Base-by-base conservation (phyloP, 257 asterid species). In the Penstemon newberryi region DNA sequence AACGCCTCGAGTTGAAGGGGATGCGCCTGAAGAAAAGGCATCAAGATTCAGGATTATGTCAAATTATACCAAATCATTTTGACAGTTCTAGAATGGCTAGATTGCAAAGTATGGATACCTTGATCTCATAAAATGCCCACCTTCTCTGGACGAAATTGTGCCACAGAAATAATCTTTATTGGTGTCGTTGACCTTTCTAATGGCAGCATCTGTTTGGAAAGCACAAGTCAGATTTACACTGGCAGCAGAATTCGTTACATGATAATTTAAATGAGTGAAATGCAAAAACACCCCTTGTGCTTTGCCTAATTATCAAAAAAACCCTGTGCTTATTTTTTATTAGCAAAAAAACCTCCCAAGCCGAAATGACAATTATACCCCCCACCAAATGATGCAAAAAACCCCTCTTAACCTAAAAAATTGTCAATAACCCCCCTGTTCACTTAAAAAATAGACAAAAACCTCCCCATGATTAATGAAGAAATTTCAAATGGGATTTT, bases 101-200 rank as follows among this genome's bases (percentile, higher is more conserved):
- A 70, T 60, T 50, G 58, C 70, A 38, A 67, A 72, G 60, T 62
- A 76, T 70, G 79, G 61, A 74, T 85, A 85, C 87, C 87, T 81
- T 84, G 77, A 73, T 73, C 60, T 73, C 76, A 79, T 60, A 73
- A 82, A 83, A 84, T 77, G 78, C 89, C 78, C 89, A 91, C 97
- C 95, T 94, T 94, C 88, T 93, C 97, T 56, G 98, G 97, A 79
- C 96, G 98, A 80, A 93, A 93, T 66, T 90, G 98, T 79, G 98
- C 90, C 77, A 93, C 97, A 11, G 97, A 90, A 64, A 93, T 86
- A 42, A 93, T 84, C 80, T 85, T 93, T 5, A 78, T 71, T 64
- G 94, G 95, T 12, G 79, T 70, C 79, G 68, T 63, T 60, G 89
- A 70, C 72, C 96, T 88, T 80, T 85, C 92, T 70, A 93, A 63